Evolutionary conservation across 441 rosid species (phyloP).

Genomic region (Mallotus repandus): DNA sequence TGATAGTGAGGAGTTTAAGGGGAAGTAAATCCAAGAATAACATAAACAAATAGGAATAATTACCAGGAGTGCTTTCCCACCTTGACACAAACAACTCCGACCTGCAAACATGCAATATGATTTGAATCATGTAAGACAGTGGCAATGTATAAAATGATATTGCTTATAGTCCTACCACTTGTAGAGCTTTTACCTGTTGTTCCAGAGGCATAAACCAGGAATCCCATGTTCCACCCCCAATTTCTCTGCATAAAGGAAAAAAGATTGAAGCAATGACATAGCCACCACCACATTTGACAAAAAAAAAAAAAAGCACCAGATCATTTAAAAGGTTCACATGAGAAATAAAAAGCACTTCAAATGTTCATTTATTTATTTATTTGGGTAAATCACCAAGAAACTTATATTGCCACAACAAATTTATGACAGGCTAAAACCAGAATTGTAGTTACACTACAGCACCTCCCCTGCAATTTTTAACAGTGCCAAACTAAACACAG

Average conservation of each 20-base stretch:
- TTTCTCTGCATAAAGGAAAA: slow-evolving; percentile 49
- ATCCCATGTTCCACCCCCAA: slow-evolving; percentile 69
- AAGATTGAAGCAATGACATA: slow-evolving; percentile 13
- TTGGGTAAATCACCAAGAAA: too few species aligned
- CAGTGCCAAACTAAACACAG: too few species aligned
- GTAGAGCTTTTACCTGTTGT: slow-evolving; percentile 39
- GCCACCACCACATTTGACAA: slow-evolving; percentile 4
- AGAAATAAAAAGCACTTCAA: too few species aligned
- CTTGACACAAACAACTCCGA: slow-evolving; percentile 53
- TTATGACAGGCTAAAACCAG: too few species aligned
- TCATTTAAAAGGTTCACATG: too few species aligned
- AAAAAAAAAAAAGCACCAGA: too few species aligned
- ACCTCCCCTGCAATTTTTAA: too few species aligned
- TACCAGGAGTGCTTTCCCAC: slow-evolving; percentile 35
- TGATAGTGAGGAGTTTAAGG: slow-evolving; percentile 20
- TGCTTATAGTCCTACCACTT: background rate
- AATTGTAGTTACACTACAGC: too few species aligned
- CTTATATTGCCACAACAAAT: too few species aligned
- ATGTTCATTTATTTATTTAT: too few species aligned
- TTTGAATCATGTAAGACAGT: slow-evolving; percentile 10
- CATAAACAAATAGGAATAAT: slow-evolving; percentile 16
- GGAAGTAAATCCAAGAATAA: slow-evolving; percentile 1
- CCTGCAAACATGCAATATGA: slow-evolving; percentile 36
- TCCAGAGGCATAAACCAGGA: slow-evolving; percentile 74
- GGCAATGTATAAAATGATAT: background rate